Conservation (phyloP, 1,284 basidiomycete genomes). For the Fistulinella staudtii region DNA sequence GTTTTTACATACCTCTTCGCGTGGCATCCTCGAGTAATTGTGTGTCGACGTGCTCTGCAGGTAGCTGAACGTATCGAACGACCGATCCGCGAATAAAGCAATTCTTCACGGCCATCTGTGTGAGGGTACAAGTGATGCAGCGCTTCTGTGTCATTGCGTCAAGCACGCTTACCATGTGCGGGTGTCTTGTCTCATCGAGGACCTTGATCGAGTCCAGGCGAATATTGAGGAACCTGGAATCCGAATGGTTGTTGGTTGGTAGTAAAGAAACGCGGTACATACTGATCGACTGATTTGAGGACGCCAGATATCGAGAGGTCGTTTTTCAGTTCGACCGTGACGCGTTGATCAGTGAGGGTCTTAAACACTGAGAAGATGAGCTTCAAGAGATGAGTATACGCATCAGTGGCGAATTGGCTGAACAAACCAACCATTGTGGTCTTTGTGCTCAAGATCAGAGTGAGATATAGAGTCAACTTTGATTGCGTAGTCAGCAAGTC, state of each 20-base stretch:
- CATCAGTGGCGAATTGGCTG: background rate
- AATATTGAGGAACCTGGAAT: conserved; percentile 97
- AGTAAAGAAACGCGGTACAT: conserved; percentile 32
- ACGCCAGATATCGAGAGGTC: conserved; percentile 96
- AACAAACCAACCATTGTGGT: conserved; percentile 22
- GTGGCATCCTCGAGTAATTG: conserved; percentile 97
- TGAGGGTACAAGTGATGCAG: conserved; percentile 1
- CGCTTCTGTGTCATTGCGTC: background rate
- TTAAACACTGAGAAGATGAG: conserved; percentile 99
- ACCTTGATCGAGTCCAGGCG: conserved; percentile 93
- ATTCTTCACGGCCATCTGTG: conserved; percentile 96
- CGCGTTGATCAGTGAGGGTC: conserved; percentile 94
- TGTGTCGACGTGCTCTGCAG: conserved; percentile 91
- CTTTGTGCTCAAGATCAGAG: no score
- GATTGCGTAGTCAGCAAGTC: no score
- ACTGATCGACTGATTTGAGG: conserved; percentile 98
- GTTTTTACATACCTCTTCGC: conserved; percentile 69
- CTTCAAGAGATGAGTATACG: conserved; percentile 39
- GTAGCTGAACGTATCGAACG: conserved; percentile 94
- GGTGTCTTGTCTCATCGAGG: conserved; percentile 88
- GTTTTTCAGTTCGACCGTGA: conserved; percentile 99
- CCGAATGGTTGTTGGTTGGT: no score
- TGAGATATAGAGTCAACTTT: no score
- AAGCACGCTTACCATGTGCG: conserved; percentile 81
- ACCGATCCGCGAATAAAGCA: conserved; percentile 99